Conservation (phyloP, 208 protist species). For the Phytomonas francai region DNA sequence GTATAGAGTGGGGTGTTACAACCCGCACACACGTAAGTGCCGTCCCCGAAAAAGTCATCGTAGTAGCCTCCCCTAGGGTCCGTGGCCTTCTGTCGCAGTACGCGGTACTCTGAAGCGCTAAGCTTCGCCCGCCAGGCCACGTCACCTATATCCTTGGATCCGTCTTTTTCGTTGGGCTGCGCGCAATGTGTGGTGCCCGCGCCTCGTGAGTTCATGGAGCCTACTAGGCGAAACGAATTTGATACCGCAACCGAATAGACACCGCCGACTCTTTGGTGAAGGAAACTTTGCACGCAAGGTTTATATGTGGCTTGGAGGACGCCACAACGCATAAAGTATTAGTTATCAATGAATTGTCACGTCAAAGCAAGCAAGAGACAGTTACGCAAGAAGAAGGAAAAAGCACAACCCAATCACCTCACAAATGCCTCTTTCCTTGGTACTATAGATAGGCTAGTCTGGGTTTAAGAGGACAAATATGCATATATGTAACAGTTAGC, state of each 20-base stretch:
- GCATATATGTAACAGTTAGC: neutral
- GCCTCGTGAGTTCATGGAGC: neutral
- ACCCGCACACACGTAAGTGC: slow-evolving; percentile 68
- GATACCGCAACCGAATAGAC: neutral
- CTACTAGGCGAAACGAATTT: neutral
- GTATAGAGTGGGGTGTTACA: slow-evolving; percentile 81
- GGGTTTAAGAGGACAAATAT: neutral
- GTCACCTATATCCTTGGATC: slow-evolving; percentile 64
- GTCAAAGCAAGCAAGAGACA: neutral
- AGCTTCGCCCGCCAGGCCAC: slow-evolving; percentile 45
- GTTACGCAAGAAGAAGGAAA: neutral
- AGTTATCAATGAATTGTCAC: neutral
- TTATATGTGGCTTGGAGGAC: neutral
- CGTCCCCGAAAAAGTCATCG: slow-evolving; percentile 59
- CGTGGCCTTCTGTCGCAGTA: slow-evolving; percentile 78
- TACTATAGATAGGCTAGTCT: neutral
- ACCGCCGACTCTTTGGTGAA: neutral
- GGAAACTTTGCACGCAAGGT: neutral
- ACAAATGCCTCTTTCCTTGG: neutral
- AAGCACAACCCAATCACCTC: neutral
- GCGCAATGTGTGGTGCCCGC: slow-evolving; percentile 55
- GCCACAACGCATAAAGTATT: neutral
- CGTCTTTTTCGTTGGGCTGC: slow-evolving; percentile 28
- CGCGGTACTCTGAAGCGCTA: slow-evolving; percentile 38
- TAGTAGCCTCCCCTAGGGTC: slow-evolving; percentile 50